A percentile compares a stretch with the other conserved stretches of the same genome.
Conservation (phyloP, 805 yeast species). For the Wickerhamiella allomyrinae region DNA sequence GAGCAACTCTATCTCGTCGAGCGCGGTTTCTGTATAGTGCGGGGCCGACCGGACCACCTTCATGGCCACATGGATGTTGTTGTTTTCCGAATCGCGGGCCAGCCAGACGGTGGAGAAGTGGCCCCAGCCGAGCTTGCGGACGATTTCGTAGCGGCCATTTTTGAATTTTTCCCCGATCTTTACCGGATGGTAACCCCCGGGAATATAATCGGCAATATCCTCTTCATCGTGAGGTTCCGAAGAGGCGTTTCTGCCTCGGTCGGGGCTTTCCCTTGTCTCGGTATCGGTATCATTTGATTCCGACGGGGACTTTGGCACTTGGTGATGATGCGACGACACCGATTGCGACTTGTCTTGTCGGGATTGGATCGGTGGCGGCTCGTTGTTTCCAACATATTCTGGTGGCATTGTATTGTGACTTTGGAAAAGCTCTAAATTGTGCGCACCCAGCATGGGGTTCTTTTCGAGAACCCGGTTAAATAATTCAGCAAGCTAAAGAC, state of each 20-base stretch:
- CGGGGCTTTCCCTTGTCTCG: background rate
- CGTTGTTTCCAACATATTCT: background rate
- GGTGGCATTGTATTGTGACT: background rate
- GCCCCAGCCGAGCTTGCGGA: slow-evolving; percentile 96
- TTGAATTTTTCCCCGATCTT: slow-evolving; percentile 74
- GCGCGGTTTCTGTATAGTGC: slow-evolving; percentile 85
- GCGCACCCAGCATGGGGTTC: background rate
- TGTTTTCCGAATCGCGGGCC: slow-evolving; percentile 46
- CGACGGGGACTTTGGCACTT: background rate
- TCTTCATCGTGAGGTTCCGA: slow-evolving; percentile 50
- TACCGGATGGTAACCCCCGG: slow-evolving; percentile 95
- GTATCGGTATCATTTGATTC: background rate
- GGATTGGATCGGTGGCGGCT: background rate
- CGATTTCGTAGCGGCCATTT: slow-evolving; percentile 58
- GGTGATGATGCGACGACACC: background rate
- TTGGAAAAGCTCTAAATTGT: background rate
- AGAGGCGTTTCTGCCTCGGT: background rate
- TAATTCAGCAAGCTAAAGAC: background rate
- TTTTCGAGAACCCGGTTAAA: background rate
- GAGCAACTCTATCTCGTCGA: slow-evolving; percentile 78
- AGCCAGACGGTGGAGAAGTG: slow-evolving; percentile 94
- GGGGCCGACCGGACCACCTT: slow-evolving; percentile 85
- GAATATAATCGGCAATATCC: slow-evolving; percentile 65
- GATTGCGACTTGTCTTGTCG: background rate
- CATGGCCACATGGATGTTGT: slow-evolving; percentile 71